Evolutionary conservation across 192 early-diverging fungal genomes (phyloP), one percentile per base, ranked within the genome.

Genomic region (Anaeromyces robustus): DNA sequence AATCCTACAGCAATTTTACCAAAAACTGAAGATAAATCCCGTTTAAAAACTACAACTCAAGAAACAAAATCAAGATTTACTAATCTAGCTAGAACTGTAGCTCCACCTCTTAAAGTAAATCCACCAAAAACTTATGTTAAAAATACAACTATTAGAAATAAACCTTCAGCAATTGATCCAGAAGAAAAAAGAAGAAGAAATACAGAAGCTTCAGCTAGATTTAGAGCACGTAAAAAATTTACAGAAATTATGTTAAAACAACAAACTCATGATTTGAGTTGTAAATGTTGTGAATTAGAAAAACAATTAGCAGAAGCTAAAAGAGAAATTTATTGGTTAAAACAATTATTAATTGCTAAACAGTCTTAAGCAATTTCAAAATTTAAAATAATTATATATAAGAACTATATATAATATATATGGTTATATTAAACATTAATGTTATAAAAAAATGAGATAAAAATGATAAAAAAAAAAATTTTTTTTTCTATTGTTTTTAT

Each of bases 161-260:
- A 68, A 68, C 11, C 52, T 7, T 7, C 52, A 11, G 11, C 26
- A 0, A 68, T 68, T 9, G 52, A 68, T 68, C 52, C 52, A 5
- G 52, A 68, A 68, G 52, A 68, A 68, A 68, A 68, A 68, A 68
- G 52, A 68, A 68, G 52, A 68, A 68, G 96, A 77, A 99, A 99
- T 89, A 99, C 96, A 9, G 96, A 92, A 28, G 97, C 97, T 22
- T 95, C 94, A 19, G 96, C 96, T 28, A 89, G 97, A 17, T 99
- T 99, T 91, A 89, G 97, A 26, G 89, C 94, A 78, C 96, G 96
- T 89, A 99, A 97, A 87, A 97, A 97, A 90, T 81, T 92, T 85
- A 90, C 94, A 43, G 96, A 97, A 85, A 92, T 95, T 86, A 91
- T 89, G 22, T 86, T 99, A 81, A 93, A 96, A 85, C 88, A 89